Evolutionary conservation across 1,139 yeast genomes (phyloP), one percentile per base, ranked within the genome.

Genomic region (Candida sp.): DNA sequence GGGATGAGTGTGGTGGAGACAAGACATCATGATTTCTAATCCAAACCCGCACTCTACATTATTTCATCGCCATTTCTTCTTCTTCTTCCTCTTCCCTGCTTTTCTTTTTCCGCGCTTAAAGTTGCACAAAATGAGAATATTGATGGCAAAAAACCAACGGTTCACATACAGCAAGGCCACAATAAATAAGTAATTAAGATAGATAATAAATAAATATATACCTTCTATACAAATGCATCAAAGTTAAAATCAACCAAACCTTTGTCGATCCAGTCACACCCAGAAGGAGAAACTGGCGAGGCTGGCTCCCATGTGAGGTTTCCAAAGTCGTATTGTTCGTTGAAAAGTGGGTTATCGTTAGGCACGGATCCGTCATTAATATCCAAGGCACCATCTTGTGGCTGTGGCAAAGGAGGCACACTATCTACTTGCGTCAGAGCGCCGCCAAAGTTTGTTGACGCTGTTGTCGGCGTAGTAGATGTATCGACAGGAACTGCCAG

Each of bases 181-280:
- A n/a, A n/a, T n/a, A n/a, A n/a, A n/a, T n/a, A n/a, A n/a, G n/a
- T n/a, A n/a, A n/a, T n/a, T 30, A 30, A 30, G 9, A 30, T 30
- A 17, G 25, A 9, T 4, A 37, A 37, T 25, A 25, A 37, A 37
- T 25, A 38, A 38, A 37, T 25, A 25, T 11, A 38, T 25, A 38
- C 22, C 12, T n/a, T 25, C 39, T 33, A 51, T 58, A 59, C 12
- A 43, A 26, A 43, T 26, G 40, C 26, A 43, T 43, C 46, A 33
- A 43, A 43, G 34, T 43, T 43, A 42, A 57, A 61, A 42, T 63
- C 67, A 37, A 58, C 51, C 49, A 63, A 52, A 5, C 66, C 67
- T 50, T 77, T 78, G 58, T 79, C 84, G 42, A 79, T 77, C 83
- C 83, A 79, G 54, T 78, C 80, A 66, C 84, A 79, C 1, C 84